Conservation (phyloP, 2,329 filamentous ascomycete genomes). For the Penicillium sp. region DNA sequence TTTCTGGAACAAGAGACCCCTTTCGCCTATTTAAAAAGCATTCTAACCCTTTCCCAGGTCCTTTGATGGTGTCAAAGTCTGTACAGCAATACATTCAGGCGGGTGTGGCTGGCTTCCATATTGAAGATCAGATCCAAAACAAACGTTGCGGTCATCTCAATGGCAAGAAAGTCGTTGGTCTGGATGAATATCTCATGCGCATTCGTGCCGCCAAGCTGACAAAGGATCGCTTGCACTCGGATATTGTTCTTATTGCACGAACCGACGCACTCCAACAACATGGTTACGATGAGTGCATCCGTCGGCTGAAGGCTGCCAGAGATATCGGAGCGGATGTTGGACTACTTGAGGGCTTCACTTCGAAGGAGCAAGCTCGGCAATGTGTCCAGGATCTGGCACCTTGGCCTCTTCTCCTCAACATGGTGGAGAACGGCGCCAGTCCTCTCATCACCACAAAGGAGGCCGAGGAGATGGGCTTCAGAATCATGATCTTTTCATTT, state of each 20-base stretch:
- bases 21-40: slow-evolving; percentile 25
- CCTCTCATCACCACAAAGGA: slow-evolving; percentile 40
- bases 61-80: slow-evolving; percentile 47
- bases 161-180: slow-evolving; percentile 39
- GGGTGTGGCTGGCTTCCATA: slow-evolving; percentile 56
- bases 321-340: slow-evolving; percentile 42
- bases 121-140: slow-evolving; percentile 55
- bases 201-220: slow-evolving; percentile 38
- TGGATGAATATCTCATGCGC: slow-evolving; percentile 36
- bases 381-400: slow-evolving; percentile 39
- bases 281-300: slow-evolving; percentile 43
- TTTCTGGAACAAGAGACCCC: too few relatives aligned
- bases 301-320: slow-evolving; percentile 38
- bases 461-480: slow-evolving; percentile 42
- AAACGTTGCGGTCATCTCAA: slow-evolving; percentile 43
- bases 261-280: slow-evolving; percentile 40
- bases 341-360: slow-evolving; percentile 43
- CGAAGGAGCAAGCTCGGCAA: slow-evolving; percentile 35
- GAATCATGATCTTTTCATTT: slow-evolving; percentile 45
- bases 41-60: slow-evolving; percentile 28
- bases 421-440: slow-evolving; percentile 44
- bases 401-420: slow-evolving; percentile 44
- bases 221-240: slow-evolving; percentile 35
- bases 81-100: slow-evolving; percentile 51
- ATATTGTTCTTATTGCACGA: slow-evolving; percentile 46